These are phyloP conservation scores for Artomyces pyxidatus DNA, from an alignment of 768 basidiomycete species.

Conservation along the genomic window DNA sequence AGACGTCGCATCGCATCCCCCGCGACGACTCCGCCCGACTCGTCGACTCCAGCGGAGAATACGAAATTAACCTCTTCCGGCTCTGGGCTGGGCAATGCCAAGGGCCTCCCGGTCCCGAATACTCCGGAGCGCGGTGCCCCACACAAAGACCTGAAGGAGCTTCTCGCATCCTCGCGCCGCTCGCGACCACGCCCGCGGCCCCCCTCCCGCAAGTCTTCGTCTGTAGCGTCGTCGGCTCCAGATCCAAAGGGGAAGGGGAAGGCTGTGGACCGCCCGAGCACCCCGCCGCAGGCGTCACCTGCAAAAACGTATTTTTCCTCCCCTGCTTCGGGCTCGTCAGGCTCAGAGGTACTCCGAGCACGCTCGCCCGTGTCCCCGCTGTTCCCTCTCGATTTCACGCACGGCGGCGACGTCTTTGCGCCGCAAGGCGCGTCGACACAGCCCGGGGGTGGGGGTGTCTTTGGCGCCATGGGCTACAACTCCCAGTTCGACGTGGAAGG, in stretches of 20 bases:
- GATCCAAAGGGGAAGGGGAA: background rate
- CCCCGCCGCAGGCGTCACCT: constrained; percentile 20
- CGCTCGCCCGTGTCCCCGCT: constrained; percentile 17
- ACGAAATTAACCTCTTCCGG: background rate
- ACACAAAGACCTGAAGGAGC: constrained; percentile 31
- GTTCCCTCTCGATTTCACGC: constrained; percentile 26
- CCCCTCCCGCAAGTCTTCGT: constrained; percentile 19
- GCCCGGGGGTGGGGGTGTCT: constrained; percentile 17
- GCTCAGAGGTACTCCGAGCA: constrained; percentile 18
- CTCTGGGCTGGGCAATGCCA: constrained; percentile 18
- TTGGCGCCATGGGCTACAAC: constrained; percentile 38
- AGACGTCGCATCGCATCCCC: background rate
- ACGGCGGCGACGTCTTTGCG: constrained; percentile 27
- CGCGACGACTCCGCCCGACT: background rate
- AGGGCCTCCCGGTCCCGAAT: constrained; percentile 18
- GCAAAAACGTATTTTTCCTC: constrained; percentile 31
- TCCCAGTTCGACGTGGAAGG: constrained; percentile 53
- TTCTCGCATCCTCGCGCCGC: constrained; percentile 36
- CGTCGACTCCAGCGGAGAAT: background rate
- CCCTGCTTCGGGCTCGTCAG: constrained; percentile 27
- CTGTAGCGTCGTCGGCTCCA: constrained; percentile 3
- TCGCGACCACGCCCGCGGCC: constrained; percentile 25
- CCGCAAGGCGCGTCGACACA: constrained; percentile 33
- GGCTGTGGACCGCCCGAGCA: constrained; percentile 4
- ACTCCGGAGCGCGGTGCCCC: constrained; percentile 26